Percentiles rank a stretch among this genome's conserved stretches.
Evolutionary conservation across 331 rosid genomes (phyloP).

Genomic region (Saraca asoca): DNA sequence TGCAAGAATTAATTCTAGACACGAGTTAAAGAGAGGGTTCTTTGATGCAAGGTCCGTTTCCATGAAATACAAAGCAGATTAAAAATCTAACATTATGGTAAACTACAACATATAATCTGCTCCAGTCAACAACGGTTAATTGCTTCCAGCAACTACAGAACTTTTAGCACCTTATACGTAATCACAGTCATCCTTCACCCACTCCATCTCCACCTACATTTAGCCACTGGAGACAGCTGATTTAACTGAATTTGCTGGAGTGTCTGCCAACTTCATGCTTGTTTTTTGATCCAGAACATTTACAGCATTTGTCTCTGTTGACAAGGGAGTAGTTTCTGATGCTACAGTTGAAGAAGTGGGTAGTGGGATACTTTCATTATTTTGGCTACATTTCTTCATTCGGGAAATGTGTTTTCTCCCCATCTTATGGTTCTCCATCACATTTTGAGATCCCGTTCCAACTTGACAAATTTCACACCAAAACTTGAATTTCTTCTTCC

Average conservation of each 20-base stretch:
- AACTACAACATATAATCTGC: not conserved
- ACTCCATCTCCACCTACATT: not conserved
- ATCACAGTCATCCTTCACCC: conserved; percentile 7
- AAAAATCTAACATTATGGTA: not conserved
- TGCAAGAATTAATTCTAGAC: not conserved
- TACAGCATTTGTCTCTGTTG: conserved; percentile 14
- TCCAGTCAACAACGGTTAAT: not conserved
- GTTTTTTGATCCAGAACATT: conserved; percentile 1
- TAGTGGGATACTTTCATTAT: not conserved
- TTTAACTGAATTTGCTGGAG: not conserved
- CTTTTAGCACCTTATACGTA: not conserved
- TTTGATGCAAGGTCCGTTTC: not conserved
- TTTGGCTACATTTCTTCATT: conserved; percentile 12
- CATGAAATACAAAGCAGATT: not conserved
- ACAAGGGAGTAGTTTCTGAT: conserved; percentile 19
- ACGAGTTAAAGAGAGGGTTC: not conserved
- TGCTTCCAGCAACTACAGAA: not conserved
- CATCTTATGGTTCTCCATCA: conserved; percentile 49
- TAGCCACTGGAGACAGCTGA: conserved; percentile 13
- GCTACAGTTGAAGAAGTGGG: not conserved
- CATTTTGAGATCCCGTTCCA: conserved; percentile 20
- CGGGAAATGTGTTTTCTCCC: conserved; percentile 53
- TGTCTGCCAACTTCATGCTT: not conserved
- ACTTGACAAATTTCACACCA: conserved; percentile 60
- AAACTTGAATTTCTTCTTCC: conserved; percentile 23